These are phyloP conservation scores for Pyronema omphalodes DNA, from an alignment of 495 filamentous ascomycete genomes.

Conservation along the genomic window DNA sequence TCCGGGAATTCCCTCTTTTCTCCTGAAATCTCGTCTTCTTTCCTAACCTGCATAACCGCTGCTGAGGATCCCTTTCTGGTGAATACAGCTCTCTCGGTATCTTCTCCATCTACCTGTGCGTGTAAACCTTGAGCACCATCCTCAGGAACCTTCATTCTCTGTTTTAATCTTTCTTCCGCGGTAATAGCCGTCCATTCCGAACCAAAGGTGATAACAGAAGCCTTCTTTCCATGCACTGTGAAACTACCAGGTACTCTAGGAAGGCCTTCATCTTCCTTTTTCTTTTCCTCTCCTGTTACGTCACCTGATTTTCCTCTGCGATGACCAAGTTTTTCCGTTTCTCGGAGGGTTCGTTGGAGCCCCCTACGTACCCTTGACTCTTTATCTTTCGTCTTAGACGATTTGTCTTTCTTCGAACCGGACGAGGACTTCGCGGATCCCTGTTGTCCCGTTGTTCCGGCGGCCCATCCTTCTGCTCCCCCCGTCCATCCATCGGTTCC, in stretches of 20 bases:
- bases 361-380: slow-evolving; percentile 55
- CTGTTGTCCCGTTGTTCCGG: slow-evolving; percentile 21
- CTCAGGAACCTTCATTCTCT: slow-evolving; percentile 8
- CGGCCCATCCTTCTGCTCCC: slow-evolving; percentile 25
- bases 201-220: slow-evolving; percentile 85
- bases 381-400: slow-evolving; percentile 27
- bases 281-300: slow-evolving; percentile 35
- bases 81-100: slow-evolving; percentile 7
- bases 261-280: slow-evolving; percentile 45
- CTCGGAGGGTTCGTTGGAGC: slow-evolving; percentile 83
- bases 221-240: slow-evolving; percentile 94
- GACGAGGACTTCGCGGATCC: slow-evolving; percentile 9
- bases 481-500: background rate
- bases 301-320: slow-evolving; percentile 58
- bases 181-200: slow-evolving; percentile 72
- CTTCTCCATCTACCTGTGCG: no score
- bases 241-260: slow-evolving; percentile 68
- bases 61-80: slow-evolving; percentile 10
- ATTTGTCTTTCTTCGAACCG: slow-evolving; percentile 23
- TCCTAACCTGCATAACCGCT: slow-evolving; percentile 4
- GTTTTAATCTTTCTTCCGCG: slow-evolving; percentile 40
- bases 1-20: slow-evolving; percentile 13
- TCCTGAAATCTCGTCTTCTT: background rate
- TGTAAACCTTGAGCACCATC: background rate
- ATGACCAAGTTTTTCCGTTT: slow-evolving; percentile 47